Conservation (phyloP, 257 asterid species). For the Plantago ovata region DNA sequence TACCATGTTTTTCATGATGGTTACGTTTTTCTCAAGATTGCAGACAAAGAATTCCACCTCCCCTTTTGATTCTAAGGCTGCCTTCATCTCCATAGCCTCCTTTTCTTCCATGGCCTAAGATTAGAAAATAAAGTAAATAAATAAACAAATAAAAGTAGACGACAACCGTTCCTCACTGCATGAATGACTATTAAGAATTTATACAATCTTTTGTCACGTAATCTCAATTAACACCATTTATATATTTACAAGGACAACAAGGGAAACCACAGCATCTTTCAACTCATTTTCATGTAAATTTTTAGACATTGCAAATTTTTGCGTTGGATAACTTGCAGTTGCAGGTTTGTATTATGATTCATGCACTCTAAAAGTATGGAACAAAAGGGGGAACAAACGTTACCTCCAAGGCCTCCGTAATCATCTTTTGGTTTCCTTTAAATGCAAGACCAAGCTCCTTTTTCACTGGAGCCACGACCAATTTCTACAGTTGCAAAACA, state of each 20-base stretch:
- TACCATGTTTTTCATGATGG: slow-evolving; percentile 68
- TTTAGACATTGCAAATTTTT: neutral
- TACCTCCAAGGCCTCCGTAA: slow-evolving; percentile 65
- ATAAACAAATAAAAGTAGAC: neutral
- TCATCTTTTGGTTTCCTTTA: slow-evolving; percentile 59
- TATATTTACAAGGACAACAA: neutral
- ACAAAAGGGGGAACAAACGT: neutral
- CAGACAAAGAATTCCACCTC: slow-evolving; percentile 76
- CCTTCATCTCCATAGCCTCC: slow-evolving; percentile 77
- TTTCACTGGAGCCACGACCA: slow-evolving; percentile 50
- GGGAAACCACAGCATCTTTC: neutral
- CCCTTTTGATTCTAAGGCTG: slow-evolving; percentile 53
- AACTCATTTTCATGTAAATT: too few species aligned
- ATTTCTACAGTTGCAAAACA: slow-evolving; percentile 30
- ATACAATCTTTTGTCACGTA: neutral
- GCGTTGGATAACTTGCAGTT: neutral
- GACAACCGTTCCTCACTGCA: neutral
- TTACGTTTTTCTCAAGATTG: slow-evolving; percentile 62
- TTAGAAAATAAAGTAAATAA: neutral
- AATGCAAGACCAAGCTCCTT: slow-evolving; percentile 65
- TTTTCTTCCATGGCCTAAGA: slow-evolving; percentile 76
- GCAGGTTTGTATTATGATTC: too few species aligned
- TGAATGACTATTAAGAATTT: neutral
- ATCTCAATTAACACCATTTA: neutral
- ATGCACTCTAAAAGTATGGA: neutral